Evolutionary conservation across 768 basidiomycete genomes (phyloP), one percentile per base, ranked within the genome.

Genomic region (Kwoniella sp.): DNA sequence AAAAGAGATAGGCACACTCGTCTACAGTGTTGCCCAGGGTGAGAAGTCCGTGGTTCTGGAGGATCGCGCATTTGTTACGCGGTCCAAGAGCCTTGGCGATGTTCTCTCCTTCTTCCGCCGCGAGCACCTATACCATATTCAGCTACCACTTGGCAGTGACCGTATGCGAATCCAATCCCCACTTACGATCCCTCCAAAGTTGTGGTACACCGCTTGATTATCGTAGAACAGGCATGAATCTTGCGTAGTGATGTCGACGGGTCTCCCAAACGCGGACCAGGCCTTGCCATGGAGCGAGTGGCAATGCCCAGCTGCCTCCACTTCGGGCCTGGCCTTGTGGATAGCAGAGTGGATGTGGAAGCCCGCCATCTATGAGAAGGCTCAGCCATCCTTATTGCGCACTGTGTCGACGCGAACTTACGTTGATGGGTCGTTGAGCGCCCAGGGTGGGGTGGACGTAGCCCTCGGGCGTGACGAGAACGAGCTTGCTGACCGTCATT

Each of bases 171-270:
- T 26, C 4, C 15, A 14, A 34, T 10, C 31, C 14, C 14, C 20
- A 59, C 55, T 45, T 29, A 62, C 60, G n/a, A 81, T 76, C 20
- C 81, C 81, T 51, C 77, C 79, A 53, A 78, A 81, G 49, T 80
- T 77, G 29, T 69, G 66, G 56, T 81, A 79, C 12, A 62, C 63
- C 26, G 56, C 52, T 37, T 56, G 53, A 39, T 62, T 62, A 45
- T 65, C 46, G 51, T 65, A 65, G 46, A 62, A 62, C 11, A 65
- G 42, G 43, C 63, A 65, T 3, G 63, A 61, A 37, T 65, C 63
- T 42, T 65, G 63, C 4, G 60, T 59, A 14, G 56, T 59, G 47
- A 65, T 65, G 12, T 59, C 57, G 17, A 65, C 54, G 5, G 63
- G 63, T 28, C 48, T 31, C 28, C 63, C 63, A 26, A 65, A 62